These are phyloP conservation scores for Leavenworthia alabamica DNA, from an alignment of 345 rosid genomes.

Conservation along the genomic window DNA sequence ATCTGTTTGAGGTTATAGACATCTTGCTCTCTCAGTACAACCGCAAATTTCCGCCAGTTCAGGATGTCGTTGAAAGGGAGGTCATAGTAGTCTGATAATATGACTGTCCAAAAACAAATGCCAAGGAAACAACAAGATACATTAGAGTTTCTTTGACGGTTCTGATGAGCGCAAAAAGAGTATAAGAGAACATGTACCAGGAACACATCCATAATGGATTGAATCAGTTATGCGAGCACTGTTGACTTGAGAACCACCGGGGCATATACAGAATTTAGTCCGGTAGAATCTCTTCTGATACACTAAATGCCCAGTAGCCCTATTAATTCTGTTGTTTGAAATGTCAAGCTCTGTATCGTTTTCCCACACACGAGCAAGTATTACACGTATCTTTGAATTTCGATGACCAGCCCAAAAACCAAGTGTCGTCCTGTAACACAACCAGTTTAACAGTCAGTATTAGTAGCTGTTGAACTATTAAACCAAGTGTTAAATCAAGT, in stretches of 20 bases:
- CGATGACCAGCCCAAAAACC: conserved; percentile 99
- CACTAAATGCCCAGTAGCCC: conserved; percentile 73
- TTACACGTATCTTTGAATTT: conserved; percentile 88
- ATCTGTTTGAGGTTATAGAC: conserved; percentile 69
- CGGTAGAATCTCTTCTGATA: conserved; percentile 89
- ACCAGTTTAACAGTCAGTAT: not conserved
- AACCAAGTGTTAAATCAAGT: no score
- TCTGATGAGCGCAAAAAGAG: not conserved
- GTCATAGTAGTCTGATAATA: conserved; percentile 79
- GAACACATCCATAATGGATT: conserved; percentile 93
- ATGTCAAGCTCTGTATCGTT: conserved; percentile 89
- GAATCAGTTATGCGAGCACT: conserved; percentile 97
- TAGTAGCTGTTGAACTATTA: not conserved
- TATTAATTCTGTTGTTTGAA: conserved; percentile 73
- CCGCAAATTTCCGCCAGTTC: conserved; percentile 68
- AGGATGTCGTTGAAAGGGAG: conserved; percentile 87
- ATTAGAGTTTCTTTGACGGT: not conserved
- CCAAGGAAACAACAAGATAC: conserved; percentile 16
- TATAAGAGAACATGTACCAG: conserved; percentile 69
- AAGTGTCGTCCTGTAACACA: conserved; percentile 65
- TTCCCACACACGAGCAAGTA: conserved; percentile 93
- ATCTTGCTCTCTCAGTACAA: conserved; percentile 63
- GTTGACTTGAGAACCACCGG: conserved; percentile 97
- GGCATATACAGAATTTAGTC: conserved; percentile 92
- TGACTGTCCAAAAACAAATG: no score